These are phyloP conservation scores for Debaryomycetaceae sp. DNA, from an alignment of 1,139 yeast genomes.

Conservation along the genomic window DNA sequence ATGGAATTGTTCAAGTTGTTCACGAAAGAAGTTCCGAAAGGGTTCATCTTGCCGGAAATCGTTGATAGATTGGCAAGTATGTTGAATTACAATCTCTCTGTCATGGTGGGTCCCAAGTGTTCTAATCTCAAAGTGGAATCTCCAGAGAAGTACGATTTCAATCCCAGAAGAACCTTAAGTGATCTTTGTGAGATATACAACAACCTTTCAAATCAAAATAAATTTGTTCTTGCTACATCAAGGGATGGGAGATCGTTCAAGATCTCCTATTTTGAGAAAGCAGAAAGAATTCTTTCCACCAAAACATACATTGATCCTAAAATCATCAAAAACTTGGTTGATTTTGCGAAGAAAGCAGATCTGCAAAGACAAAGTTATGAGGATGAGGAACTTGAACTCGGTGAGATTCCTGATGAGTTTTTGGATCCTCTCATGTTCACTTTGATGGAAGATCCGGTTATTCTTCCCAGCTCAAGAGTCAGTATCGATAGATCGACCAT, in stretches of 20 bases:
- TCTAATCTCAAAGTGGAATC: conserved; percentile 79
- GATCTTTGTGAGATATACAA: conserved; percentile 73
- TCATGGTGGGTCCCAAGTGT: conserved; percentile 93
- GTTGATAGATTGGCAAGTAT: conserved; percentile 93
- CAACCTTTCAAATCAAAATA: conserved; percentile 60
- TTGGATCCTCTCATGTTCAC: conserved; percentile 96
- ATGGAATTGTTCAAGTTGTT: conserved; percentile 75
- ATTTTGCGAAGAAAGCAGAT: conserved; percentile 65
- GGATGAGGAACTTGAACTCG: conserved; percentile 81
- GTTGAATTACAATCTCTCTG: conserved; percentile 87
- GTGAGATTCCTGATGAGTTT: conserved; percentile 94
- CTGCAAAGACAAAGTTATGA: conserved; percentile 59
- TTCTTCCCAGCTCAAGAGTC: conserved; percentile 78
- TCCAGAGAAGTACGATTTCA: conserved; percentile 81
- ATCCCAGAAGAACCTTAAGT: conserved; percentile 69
- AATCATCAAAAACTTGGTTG: conserved; percentile 47
- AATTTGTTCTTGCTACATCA: conserved; percentile 77
- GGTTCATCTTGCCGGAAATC: conserved; percentile 84
- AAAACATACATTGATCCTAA: conserved; percentile 51
- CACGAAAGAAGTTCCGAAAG: conserved; percentile 81
- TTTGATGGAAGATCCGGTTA: conserved; percentile 93
- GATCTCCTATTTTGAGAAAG: conserved; percentile 62
- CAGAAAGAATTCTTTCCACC: conserved; percentile 60
- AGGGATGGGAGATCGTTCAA: conserved; percentile 87
- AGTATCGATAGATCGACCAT: conserved; percentile 88